Evolutionary conservation across 2,329 filamentous ascomycete species (phyloP), one percentile per base, ranked within the genome.

Genomic region (Microdochium paspali): DNA sequence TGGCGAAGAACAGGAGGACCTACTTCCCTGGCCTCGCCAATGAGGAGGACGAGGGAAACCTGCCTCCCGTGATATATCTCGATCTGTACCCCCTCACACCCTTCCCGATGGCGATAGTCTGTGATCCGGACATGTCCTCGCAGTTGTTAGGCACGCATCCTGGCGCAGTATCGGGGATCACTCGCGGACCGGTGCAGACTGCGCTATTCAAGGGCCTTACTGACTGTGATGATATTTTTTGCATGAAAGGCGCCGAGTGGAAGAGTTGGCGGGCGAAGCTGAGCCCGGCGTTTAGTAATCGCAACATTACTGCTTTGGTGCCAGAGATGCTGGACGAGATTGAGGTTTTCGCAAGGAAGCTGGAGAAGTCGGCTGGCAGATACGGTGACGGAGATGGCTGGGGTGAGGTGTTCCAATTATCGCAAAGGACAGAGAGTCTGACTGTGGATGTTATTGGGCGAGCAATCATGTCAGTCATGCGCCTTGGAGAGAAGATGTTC

Each of bases 221-320:
- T 20, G 54, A 54, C 6, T 72, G 73, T 10, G 72, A 75, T 48
- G 73, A 76, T 44, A 70, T 69, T 35, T 61, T 72, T 42, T 49
- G 54, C 3, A 55, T 57, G 74, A 74, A 56, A 58, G 71, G 44
- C 28, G 42, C 21, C n/a, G 50, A 48, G 10, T 60, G 56, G 54
- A 59, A 58, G 50, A 49, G 51, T 46, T 58, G 53, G 54, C 54
- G 56, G 1, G 40, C 46, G n/a, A 26, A 55, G 3, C 53, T 57
- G 28, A 58, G 54, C 24, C 53, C 52, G 5, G 56, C 55, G 12
- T 59, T 59, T 42, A 49, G 47, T 4, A 48, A 51, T 20, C 49
- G 50, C 1, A 51, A 55, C 28, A 53, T 59, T 23, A 47, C 45
- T 3, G 46, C 46, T 9, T 47, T 54, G 10, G 56, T 52, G 3